Percentiles rank a stretch among this genome's conserved stretches.
Conservation (phyloP, 495 filamentous ascomycete species). For the Podospora anserina region DNA sequence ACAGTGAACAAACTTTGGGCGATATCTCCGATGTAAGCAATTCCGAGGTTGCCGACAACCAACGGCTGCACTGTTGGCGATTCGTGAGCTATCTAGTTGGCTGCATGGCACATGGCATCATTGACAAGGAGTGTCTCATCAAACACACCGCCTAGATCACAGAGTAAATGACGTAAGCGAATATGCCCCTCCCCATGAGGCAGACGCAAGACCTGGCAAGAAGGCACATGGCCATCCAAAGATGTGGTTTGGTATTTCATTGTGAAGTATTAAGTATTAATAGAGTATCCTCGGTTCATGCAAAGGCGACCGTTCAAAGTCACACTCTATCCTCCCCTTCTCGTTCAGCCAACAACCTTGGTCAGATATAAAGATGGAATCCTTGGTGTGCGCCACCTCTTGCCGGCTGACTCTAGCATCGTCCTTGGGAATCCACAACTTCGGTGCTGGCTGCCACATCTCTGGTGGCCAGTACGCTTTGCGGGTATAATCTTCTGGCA, state of each 20-base stretch:
- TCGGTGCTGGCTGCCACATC: constrained; percentile 55
- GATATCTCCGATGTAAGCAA: background rate
- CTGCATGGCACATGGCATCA: background rate
- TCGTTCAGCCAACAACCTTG: constrained; percentile 66
- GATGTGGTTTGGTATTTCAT: too few species aligned
- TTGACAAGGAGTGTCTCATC: background rate
- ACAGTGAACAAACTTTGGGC: background rate
- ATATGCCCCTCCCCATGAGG: too few species aligned
- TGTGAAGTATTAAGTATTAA: constrained; percentile 19
- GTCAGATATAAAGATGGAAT: constrained; percentile 51
- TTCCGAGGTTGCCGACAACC: background rate
- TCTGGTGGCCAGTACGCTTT: constrained; percentile 67
- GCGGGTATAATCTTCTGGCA: constrained; percentile 53
- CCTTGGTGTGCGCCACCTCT: constrained; percentile 58
- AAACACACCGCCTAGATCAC: too few species aligned
- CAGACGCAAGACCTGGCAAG: too few species aligned
- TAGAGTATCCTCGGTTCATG: constrained; percentile 34
- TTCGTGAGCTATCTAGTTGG: background rate
- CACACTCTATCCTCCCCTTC: constrained; percentile 40
- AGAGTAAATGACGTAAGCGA: too few species aligned
- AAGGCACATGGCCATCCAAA: too few species aligned
- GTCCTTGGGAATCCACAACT: constrained; percentile 70
- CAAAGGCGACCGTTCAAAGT: constrained; percentile 31
- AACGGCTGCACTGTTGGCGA: background rate
- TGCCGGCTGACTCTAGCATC: constrained; percentile 59